phyloP scores from a whole-genome alignment of 768 basidiomycete species.

The Kwoniella dendrophila region DNA sequence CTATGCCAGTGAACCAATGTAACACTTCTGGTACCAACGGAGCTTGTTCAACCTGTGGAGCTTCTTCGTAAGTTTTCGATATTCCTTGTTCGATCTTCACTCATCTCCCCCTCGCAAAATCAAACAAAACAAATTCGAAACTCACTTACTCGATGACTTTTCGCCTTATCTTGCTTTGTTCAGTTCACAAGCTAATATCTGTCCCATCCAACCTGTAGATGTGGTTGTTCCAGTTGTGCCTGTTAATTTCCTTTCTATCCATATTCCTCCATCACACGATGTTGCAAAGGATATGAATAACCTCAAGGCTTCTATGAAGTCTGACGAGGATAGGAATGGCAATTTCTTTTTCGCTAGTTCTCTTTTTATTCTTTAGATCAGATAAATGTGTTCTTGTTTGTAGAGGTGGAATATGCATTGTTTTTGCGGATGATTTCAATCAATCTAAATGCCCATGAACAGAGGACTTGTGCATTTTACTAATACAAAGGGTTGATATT shows the following conservation, averaged over 20 bases:
- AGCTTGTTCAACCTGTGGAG: slow-evolving; percentile 27
- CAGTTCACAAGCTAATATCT: neutral
- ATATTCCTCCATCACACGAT: neutral
- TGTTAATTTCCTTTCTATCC: slow-evolving; percentile 12
- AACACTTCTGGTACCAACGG: slow-evolving; percentile 30
- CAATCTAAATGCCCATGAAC: no score
- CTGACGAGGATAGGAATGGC: neutral
- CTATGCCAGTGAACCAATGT: slow-evolving; percentile 28
- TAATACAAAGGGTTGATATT: neutral
- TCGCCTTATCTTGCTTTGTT: neutral
- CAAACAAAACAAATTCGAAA: neutral
- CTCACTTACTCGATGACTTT: no score
- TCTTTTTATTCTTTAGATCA: slow-evolving; percentile 9
- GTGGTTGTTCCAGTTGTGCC: slow-evolving; percentile 15
- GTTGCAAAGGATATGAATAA: neutral
- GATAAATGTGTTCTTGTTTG: neutral
- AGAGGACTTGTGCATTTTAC: neutral
- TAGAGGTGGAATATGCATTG: slow-evolving; percentile 2
- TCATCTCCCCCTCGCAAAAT: neutral
- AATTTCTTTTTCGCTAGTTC: slow-evolving; percentile 14
- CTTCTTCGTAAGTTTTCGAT: slow-evolving; percentile 16
- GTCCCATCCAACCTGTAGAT: slow-evolving; percentile 1
- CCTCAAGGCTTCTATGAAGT: neutral
- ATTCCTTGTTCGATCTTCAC: neutral
- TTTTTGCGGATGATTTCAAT: slow-evolving; percentile 2